Base-by-base conservation (phyloP, 129 eudicot genomes). In the Heracleum sosnowskyi region DNA sequence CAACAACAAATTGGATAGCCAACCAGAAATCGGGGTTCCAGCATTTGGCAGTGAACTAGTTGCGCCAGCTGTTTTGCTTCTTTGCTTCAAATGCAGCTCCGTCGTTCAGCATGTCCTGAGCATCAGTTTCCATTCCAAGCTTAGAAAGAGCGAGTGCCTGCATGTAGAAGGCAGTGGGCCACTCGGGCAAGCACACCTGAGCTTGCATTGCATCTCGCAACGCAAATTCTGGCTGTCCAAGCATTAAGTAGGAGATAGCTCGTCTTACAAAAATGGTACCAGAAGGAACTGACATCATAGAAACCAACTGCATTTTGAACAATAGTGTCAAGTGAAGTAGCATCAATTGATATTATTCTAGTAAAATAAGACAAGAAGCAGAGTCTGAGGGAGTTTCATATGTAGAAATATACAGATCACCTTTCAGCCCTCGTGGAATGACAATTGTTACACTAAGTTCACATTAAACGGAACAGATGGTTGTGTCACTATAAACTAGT, bases 101-200 rank as follows among this genome's bases (percentile, higher is more conserved):
- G 42, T 95, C 98, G 68, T 90, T 90, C 42, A 95, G 92, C 98
- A 95, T 95, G 85, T 95, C 98, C 77, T 95, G 98, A 42, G 98
- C 97, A 86, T 95, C 98, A 6, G 96, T 89, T 89, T 95, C 98
- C 98, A 95, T 95, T 57, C 98, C 98, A 33, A 95, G 97, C 90
- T 95, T 95, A 12, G 98, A 95, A 24, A 95, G 92, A 55, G 98
- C 97, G 4, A 95, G 84, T 40, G 98, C 97, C 80, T 95, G 98
- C 89, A 95, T 80, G 86, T 95, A 95, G 82, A 95, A 95, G 71
- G 98, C 97, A 10, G 96, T 88, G 20, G 98, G 98, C 98, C 97
- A 95, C 82, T 95, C 98, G 1, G 97, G 97, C 83, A 91, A 79
- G 88, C 98, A 95, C 18, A 95, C 98, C 76, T 95, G 98, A 69